Evolutionary conservation across 1,139 yeast genomes (phyloP), one percentile per base, ranked within the genome.

Genomic region (Hemisphaericaspora lyxosophila): DNA sequence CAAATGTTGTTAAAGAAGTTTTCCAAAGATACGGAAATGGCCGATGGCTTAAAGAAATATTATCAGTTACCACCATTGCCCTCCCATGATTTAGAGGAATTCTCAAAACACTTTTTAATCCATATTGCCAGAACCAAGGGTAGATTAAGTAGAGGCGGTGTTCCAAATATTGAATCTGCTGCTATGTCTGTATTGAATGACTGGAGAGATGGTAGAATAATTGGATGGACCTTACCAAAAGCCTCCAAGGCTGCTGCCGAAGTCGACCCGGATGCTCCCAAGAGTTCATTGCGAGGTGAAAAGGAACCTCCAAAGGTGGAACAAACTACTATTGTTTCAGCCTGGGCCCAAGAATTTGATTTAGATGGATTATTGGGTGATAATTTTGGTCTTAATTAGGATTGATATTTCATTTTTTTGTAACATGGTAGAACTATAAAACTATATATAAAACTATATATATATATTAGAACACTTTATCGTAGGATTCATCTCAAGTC

Each of bases 181-280:
- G 96, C 95, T 28, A 63, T 78, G 52, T 73, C 87, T 25, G 85
- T 92, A 4, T 73, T 94, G 55, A 87, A 80, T 50, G 99, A 92
- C 64, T 94, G 97, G 97, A 82, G 97, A 66, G 97, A 90, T 62
- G 98, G 98, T 42, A 80, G 95, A 58, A 78, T 92, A 50, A 65
- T 83, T 40, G 96, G 97, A 33, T 92, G 97, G 96, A 81, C 89
- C 2, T 62, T 82, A 51, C 96, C 97, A 33, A 86, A 84, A 49
- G 73, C 81, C 7, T 79, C 86, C 2, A 73, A 74, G 49, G 51
- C 59, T 34, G 53, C 47, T 16, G 47, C 49, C 26, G 53, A 64
- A 11, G 59, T 60, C 12, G 51, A 47, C 26, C 50, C 46, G 26
- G 62, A 62, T 36, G 73, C 57, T 1, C 70, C 75, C 32, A 70